phyloP scores from a whole-genome alignment of 2,329 filamentous ascomycete species.

The Tolypocladium tropicale region DNA sequence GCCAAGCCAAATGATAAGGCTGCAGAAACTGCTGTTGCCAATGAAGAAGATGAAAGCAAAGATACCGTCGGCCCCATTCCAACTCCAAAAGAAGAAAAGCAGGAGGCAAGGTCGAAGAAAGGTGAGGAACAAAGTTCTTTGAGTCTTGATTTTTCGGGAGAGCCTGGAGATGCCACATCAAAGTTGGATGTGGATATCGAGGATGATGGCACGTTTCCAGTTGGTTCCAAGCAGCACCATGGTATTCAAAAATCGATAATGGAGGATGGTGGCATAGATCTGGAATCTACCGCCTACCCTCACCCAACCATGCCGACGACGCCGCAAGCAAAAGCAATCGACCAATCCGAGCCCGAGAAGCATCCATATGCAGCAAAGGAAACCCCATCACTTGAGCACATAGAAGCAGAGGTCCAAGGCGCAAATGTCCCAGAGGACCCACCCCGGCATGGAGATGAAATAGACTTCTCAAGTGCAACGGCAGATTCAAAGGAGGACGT shows the following conservation, averaged over 20 bases:
- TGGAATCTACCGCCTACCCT: background rate
- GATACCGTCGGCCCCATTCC: conserved; percentile 28
- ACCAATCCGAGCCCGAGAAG: background rate
- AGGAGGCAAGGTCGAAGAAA: conserved; percentile 23
- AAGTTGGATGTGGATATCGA: conserved; percentile 14
- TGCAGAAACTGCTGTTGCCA: conserved; percentile 2
- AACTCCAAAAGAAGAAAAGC: conserved; percentile 18
- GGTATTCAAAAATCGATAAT: conserved; percentile 9
- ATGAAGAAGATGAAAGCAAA: conserved; percentile 26
- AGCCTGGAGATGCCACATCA: conserved; percentile 16
- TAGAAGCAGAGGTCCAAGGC: background rate
- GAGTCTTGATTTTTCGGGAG: conserved; percentile 23
- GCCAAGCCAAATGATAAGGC: background rate
- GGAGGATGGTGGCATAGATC: background rate
- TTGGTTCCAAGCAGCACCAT: conserved; percentile 16
- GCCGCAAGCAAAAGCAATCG: background rate
- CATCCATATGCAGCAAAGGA: background rate
- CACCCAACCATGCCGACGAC: background rate
- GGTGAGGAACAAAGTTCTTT: conserved; percentile 31
- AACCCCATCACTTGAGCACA: background rate
- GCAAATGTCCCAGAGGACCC: background rate
- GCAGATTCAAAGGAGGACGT: background rate
- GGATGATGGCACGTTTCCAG: conserved; percentile 15
- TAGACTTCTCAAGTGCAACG: background rate
- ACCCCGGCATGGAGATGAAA: background rate